Conservation (phyloP, 1,284 basidiomycete genomes). For the Ceratobasidium sp. region DNA sequence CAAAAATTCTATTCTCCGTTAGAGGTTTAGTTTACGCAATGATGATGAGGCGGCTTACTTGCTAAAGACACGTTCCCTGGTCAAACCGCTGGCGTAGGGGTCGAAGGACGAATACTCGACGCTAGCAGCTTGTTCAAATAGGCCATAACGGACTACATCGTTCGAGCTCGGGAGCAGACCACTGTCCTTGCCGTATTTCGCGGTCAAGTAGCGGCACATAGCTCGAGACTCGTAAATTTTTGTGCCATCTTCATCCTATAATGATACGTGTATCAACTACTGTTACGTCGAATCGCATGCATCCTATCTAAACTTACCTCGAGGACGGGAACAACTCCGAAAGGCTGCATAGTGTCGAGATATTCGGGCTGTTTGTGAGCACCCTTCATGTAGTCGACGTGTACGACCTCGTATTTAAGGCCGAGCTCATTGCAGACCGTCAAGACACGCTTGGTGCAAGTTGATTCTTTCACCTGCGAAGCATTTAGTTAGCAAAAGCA, state of each 20-base stretch:
- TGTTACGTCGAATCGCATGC: no score
- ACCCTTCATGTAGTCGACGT: neutral
- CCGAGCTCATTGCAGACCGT: constrained; percentile 43
- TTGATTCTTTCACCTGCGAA: constrained; percentile 16
- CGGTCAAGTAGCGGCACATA: constrained; percentile 53
- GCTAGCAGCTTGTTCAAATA: constrained; percentile 55
- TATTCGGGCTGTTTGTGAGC: constrained; percentile 46
- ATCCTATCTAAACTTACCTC: constrained; percentile 20
- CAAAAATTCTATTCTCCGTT: constrained; percentile 43
- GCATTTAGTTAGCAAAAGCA: neutral
- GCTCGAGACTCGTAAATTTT: constrained; percentile 54
- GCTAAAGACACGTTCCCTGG: constrained; percentile 25
- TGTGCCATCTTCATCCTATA: constrained; percentile 39
- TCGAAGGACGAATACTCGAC: constrained; percentile 57
- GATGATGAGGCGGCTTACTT: constrained; percentile 28
- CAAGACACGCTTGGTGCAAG: constrained; percentile 46
- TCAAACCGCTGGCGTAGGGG: constrained; percentile 48
- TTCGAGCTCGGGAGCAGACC: constrained; percentile 36
- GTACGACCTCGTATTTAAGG: constrained; percentile 25
- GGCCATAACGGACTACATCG: constrained; percentile 53
- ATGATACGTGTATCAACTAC: no score
- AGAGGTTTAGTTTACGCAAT: neutral
- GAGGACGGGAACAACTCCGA: constrained; percentile 46
- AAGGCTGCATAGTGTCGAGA: constrained; percentile 44
- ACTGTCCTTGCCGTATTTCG: constrained; percentile 51